Conservation (phyloP, 2,329 filamentous ascomycete genomes). For the Nothopassalora personata region DNA sequence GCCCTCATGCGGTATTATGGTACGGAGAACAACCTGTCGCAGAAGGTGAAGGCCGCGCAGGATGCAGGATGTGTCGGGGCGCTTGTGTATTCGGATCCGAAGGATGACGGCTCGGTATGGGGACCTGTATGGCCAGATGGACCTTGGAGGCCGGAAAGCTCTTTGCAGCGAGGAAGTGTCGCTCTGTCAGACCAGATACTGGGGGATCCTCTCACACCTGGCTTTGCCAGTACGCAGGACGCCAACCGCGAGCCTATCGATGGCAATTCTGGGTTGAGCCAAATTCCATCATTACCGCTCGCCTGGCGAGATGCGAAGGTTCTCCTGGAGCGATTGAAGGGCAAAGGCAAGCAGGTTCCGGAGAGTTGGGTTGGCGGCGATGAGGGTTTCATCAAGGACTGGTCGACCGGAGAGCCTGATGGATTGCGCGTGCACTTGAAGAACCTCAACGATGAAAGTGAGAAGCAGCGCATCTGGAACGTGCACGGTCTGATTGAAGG, state of each 20-base stretch:
- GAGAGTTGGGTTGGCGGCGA: constrained; percentile 71
- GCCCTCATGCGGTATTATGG: constrained; percentile 78
- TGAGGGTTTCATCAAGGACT: constrained; percentile 57
- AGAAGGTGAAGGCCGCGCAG: constrained; percentile 89
- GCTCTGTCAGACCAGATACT: constrained; percentile 75
- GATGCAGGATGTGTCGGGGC: constrained; percentile 79
- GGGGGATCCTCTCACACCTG: constrained; percentile 88
- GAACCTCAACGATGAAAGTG: constrained; percentile 80
- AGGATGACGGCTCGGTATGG: constrained; percentile 62
- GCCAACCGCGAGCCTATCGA: constrained; percentile 62
- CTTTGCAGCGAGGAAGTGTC: constrained; percentile 76
- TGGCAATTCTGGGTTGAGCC: constrained; percentile 65
- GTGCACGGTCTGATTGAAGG: constrained; percentile 78
- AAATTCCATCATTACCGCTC: constrained; percentile 85
- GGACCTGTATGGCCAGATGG: constrained; percentile 72
- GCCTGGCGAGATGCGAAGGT: constrained; percentile 83
- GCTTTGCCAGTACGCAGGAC: constrained; percentile 67
- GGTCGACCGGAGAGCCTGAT: constrained; percentile 50
- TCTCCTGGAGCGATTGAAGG: constrained; percentile 69
- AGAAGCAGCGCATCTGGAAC: constrained; percentile 85
- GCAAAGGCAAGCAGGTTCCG: constrained; percentile 64
- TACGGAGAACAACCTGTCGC: constrained; percentile 62
- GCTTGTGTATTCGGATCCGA: constrained; percentile 87
- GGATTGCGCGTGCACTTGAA: constrained; percentile 68
- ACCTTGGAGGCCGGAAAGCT: constrained; percentile 72